A percentile compares a stretch with the other conserved stretches of the same genome.
These are phyloP conservation scores for Aeschynomene evenia DNA, from an alignment of 306 rosid species.

Conservation along the genomic window DNA sequence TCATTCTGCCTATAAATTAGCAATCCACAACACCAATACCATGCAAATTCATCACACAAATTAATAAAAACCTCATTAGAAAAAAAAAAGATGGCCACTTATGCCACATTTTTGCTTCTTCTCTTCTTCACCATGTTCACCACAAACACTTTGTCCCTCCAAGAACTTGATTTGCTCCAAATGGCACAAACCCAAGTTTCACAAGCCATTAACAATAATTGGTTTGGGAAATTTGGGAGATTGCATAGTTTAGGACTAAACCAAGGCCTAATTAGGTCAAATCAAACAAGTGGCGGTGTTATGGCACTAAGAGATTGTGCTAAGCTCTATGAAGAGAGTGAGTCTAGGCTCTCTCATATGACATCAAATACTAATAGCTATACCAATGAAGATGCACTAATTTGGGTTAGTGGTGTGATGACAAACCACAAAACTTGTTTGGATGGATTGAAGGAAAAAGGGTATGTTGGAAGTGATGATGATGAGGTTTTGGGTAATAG, in stretches of 20 bases:
- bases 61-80: background rate
- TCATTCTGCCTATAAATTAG: conserved; percentile 44
- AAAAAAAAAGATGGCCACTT: conserved; percentile 43
- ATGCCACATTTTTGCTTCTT: conserved; percentile 31
- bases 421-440: conserved; percentile 56
- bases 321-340: conserved; percentile 62
- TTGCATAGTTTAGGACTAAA: conserved; percentile 5
- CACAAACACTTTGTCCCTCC: conserved; percentile 31
- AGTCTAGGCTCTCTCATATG: conserved; percentile 37
- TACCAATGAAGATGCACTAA: conserved; percentile 40
- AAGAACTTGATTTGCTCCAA: conserved; percentile 33
- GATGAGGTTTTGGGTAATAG: conserved; percentile 17
- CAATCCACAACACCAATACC: conserved; percentile 34
- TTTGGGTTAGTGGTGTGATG: conserved; percentile 56
- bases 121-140: conserved; percentile 26
- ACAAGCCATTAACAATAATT: conserved; percentile 31
- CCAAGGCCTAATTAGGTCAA: background rate
- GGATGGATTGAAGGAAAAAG: conserved; percentile 53
- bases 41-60: conserved; percentile 28
- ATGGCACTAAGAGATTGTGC: conserved; percentile 55
- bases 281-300: background rate
- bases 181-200: conserved; percentile 37
- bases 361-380: conserved; percentile 17
- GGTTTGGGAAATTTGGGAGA: conserved; percentile 28
- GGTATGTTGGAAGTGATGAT: conserved; percentile 26